Base-by-base conservation (phyloP, 2,329 filamentous ascomycete species). In the Fusarium sp. region DNA sequence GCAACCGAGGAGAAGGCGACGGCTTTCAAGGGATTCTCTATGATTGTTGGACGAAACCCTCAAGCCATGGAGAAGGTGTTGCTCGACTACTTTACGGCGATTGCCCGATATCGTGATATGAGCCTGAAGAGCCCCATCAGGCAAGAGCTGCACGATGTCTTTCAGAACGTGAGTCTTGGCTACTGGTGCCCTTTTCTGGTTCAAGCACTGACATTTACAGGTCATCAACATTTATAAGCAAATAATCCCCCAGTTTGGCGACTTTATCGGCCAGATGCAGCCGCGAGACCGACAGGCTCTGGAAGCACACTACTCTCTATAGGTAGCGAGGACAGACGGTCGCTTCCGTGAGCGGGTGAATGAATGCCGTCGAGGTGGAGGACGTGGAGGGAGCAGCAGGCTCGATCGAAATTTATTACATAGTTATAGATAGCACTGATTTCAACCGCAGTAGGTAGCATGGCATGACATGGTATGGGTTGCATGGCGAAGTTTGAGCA, bases 1-100 rank as follows among this genome's bases (percentile, higher is more conserved):
- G 92, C 94, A 79, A 96, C 95, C 3, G 94, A 97, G 70, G 97
- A 99, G 84, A 99, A 99, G 85, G 95, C 94, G 1, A 95, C 95
- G 30, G 96, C 97, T 0, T 94, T 98, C 82, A 92, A 94, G 78
- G 97, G 97, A 0, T 98, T 99, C 84, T 94, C 94, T 64, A 89
- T 93, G 76, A 89, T 97, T 57, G 93, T 98, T 5, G 89, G 93
- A 71, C 91, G 92, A 80, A 98, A 98, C 79, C 97, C 97, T 1
- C 91, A 95, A 80, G 95, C 95, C 2, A 96, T 99, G 91, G 97
- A 98, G 84, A 92, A 92, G 76, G 93, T 92, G 67, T 87, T 99
- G 45, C 87, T 93, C 39, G 90, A 93, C 66, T 97, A 97, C 84
- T 97, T 99, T 82, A 89, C 88, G 61, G 89, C 94, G 67, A 97